Conservation (phyloP, 2,329 filamentous ascomycete genomes). For the Podosphaera xanthii region DNA sequence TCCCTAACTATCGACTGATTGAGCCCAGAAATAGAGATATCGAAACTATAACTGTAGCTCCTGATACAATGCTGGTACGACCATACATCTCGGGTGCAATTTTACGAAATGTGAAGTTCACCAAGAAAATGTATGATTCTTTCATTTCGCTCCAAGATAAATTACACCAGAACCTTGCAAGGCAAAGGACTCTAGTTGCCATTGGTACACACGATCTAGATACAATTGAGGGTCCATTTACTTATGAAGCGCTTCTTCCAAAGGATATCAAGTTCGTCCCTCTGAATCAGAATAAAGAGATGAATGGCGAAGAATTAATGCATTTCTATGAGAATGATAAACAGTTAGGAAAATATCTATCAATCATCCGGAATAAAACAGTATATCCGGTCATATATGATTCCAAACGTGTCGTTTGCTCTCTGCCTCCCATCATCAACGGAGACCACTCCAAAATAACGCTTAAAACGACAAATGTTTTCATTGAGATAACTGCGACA, state of each 20-base stretch:
- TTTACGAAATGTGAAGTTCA: slow-evolving; percentile 77
- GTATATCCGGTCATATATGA: slow-evolving; percentile 95
- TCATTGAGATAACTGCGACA: slow-evolving; percentile 92
- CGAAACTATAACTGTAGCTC: slow-evolving; percentile 58
- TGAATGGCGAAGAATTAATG: slow-evolving; percentile 81
- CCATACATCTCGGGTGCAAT: slow-evolving; percentile 80
- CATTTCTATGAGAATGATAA: slow-evolving; percentile 86
- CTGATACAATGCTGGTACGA: slow-evolving; percentile 54
- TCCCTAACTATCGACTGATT: slow-evolving; percentile 61
- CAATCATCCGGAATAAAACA: slow-evolving; percentile 82
- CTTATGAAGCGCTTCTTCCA: slow-evolving; percentile 81
- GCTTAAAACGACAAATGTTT: slow-evolving; percentile 71
- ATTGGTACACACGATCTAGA: slow-evolving; percentile 96
- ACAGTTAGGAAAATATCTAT: slow-evolving; percentile 70
- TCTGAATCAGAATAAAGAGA: slow-evolving; percentile 73
- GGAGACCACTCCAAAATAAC: slow-evolving; percentile 92
- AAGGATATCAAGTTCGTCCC: slow-evolving; percentile 79
- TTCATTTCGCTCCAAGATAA: slow-evolving; percentile 98
- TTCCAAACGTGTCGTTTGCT: slow-evolving; percentile 66
- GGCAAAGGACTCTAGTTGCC: slow-evolving; percentile 80
- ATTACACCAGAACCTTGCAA: slow-evolving; percentile 83
- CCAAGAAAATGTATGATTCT: slow-evolving; percentile 74
- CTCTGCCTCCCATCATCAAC: slow-evolving; percentile 94
- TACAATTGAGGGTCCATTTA: slow-evolving; percentile 82
- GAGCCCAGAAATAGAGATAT: slow-evolving; percentile 50